Evolutionary conservation across 345 rosid species (phyloP), one percentile per base, ranked within the genome.

Genomic region (Linum usitatissimum): DNA sequence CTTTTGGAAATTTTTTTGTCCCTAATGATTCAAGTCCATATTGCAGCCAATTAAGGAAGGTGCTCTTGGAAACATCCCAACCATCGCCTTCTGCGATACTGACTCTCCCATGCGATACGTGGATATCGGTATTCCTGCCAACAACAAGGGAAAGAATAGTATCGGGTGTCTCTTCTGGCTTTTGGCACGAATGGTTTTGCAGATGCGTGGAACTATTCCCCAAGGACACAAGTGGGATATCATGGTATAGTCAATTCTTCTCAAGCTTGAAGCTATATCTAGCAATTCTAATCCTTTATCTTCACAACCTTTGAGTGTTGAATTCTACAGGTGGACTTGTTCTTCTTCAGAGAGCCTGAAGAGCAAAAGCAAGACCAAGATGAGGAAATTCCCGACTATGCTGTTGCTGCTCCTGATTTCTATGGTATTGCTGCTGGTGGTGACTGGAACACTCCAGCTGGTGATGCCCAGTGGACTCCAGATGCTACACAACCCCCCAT

Each of bases 151-250:
- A 18, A 92, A 92, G 70, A 96, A 92, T 79, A 83, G 93, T 76
- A 92, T 89, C 64, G 98, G 98, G 0, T 91, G 98, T 39, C 80
- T 91, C 19, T 91, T 91, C 78, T 88, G 98, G 98, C 82, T 92
- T 54, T 76, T 92, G 70, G 96, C 96, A 13, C 85, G 96, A 57
- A 92, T 92, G 98, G 98, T 92, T 58, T 81, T 85, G 57, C 96
- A 92, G 70, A 92, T 92, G 98, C 96, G 98, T 18, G 96, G 98
- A 53, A 81, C 90, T 57, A 86, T 92, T 69, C 81, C 81, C 3
- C 89, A 81, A 15, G 85, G 84, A 6, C 86, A 77, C 61, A 84
- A 88, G 69, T 85, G 96, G 96, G 92, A 88, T 66, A 86, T 84
- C 57, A 85, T 86, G 96, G 96, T 85, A 82, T n/a, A 31, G 14